Percentiles rank a stretch among this genome's conserved stretches.
Conservation (phyloP, 768 basidiomycete species). For the Mycena polygramma region DNA sequence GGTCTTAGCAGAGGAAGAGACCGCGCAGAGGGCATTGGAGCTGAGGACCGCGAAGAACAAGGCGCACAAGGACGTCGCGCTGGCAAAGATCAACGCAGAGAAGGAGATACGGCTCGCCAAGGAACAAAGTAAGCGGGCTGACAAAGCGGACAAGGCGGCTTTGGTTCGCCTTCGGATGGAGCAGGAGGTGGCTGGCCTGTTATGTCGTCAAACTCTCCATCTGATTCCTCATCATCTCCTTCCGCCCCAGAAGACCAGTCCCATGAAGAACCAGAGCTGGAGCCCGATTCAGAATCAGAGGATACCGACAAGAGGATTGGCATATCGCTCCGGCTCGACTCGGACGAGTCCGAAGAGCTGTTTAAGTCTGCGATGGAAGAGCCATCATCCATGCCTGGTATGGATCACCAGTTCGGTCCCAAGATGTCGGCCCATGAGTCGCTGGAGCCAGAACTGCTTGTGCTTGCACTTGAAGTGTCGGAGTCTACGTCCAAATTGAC, state of each 20-base stretch:
- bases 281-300: not conserved
- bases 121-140: not conserved
- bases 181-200: constrained; percentile 29
- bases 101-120: not conserved
- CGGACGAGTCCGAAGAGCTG: not conserved
- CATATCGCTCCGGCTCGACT: not conserved
- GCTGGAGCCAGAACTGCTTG: not conserved
- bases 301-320: constrained; percentile 12
- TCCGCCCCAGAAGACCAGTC: constrained; percentile 12
- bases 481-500: not conserved
- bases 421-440: constrained; percentile 3
- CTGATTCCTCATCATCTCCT: constrained; percentile 16
- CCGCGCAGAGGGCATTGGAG: not conserved
- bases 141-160: constrained; percentile 9
- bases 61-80: constrained; percentile 1
- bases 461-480: not conserved
- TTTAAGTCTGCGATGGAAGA: constrained; percentile 3
- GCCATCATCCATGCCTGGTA: not conserved
- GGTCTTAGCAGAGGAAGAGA: constrained; percentile 23
- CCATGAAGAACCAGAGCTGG: constrained; percentile 5
- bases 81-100: not conserved
- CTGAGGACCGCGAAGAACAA: constrained; percentile 14
- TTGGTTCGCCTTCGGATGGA: constrained; percentile 45
- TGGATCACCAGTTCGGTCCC: not conserved
- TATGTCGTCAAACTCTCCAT: not conserved